These are phyloP conservation scores for Mortierella sp. DNA, from an alignment of 371 early-diverging fungal species.

Conservation along the genomic window DNA sequence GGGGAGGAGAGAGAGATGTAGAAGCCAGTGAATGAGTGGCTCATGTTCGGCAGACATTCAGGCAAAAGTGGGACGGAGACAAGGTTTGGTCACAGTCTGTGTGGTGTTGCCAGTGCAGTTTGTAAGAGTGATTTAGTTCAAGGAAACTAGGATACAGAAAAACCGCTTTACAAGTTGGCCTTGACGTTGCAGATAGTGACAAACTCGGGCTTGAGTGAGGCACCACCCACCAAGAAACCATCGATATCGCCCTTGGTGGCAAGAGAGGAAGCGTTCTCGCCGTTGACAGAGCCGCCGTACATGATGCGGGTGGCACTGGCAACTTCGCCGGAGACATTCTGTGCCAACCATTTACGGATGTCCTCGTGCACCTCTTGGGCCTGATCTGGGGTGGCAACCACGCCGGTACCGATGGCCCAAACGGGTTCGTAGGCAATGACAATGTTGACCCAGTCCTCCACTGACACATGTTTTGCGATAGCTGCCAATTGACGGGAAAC, in stretches of 20 bases:
- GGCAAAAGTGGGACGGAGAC: too few relatives aligned
- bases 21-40: too few relatives aligned
- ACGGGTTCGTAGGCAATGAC: constrained; percentile 99
- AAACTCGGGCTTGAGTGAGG: constrained; percentile 94
- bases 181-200: constrained; percentile 73
- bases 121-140: too few relatives aligned
- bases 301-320: constrained; percentile 92
- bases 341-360: constrained; percentile 90
- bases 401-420: constrained; percentile 99
- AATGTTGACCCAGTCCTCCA: constrained; percentile 92
- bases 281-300: constrained; percentile 97
- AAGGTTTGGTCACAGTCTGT: too few relatives aligned
- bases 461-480: constrained; percentile 70
- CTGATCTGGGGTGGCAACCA: constrained; percentile 96
- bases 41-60: too few relatives aligned
- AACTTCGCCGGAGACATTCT: constrained; percentile 83
- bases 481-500: constrained; percentile 92
- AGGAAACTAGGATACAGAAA: too few relatives aligned
- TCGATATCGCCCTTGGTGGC: constrained; percentile 89
- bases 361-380: constrained; percentile 96
- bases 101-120: too few relatives aligned
- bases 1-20: too few relatives aligned
- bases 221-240: constrained; percentile 99
- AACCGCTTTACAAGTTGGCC: constrained; percentile 43
- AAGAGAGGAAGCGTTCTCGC: constrained; percentile 81